Evolutionary conservation across 1,284 basidiomycete species (phyloP).

Genomic region (Irpex sp.): DNA sequence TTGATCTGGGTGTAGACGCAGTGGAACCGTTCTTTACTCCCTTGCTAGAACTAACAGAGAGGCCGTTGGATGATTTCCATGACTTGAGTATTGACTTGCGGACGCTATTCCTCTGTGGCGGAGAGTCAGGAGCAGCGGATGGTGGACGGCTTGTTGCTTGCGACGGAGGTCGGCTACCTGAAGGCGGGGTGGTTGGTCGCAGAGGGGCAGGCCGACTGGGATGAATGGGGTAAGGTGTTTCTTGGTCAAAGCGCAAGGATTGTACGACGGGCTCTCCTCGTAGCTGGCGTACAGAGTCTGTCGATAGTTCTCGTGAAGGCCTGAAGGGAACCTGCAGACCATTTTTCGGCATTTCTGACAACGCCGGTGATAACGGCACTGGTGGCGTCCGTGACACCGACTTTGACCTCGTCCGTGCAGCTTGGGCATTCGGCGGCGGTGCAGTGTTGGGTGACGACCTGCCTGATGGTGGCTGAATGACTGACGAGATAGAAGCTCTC

Average conservation of each 20-base stretch:
- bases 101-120: constrained; percentile 24
- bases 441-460: constrained; percentile 25
- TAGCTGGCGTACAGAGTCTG: constrained; percentile 7
- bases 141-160: constrained; percentile 13
- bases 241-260: constrained; percentile 59
- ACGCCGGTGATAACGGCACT: constrained; percentile 12
- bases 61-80: constrained; percentile 43
- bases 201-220: constrained; percentile 19
- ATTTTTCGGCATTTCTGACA: constrained; percentile 17
- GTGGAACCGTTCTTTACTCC: constrained; percentile 8
- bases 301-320: constrained; percentile 8
- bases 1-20: constrained; percentile 27
- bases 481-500: constrained; percentile 27
- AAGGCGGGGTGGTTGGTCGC: constrained; percentile 23
- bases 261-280: constrained; percentile 31
- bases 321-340: not conserved
- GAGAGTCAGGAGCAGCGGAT: constrained; percentile 19
- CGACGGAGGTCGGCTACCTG: constrained; percentile 17
- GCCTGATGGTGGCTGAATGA: constrained; percentile 22
- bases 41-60: constrained; percentile 18
- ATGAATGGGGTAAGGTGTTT: constrained; percentile 57
- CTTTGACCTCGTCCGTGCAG: constrained; percentile 18
- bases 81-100: constrained; percentile 72
- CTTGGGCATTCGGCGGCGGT: constrained; percentile 24
- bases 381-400: constrained; percentile 22